phyloP scores from a whole-genome alignment of 2,329 filamentous ascomycete genomes.

The Stenocarpella maydis region DNA sequence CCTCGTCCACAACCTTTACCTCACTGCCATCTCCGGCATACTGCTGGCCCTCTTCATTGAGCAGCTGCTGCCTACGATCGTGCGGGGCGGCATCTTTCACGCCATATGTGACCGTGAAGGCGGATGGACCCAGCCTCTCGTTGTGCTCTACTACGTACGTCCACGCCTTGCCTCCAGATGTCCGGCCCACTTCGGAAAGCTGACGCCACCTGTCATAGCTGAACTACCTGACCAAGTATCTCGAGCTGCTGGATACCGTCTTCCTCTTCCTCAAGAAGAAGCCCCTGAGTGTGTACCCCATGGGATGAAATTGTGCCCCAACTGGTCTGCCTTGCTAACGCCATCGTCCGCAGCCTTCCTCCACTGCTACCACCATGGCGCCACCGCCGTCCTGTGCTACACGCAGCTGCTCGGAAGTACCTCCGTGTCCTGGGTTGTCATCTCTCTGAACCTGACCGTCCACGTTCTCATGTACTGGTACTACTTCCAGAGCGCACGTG shows the following conservation, averaged over 20 bases:
- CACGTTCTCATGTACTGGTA: slow-evolving; percentile 99
- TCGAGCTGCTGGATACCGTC: slow-evolving; percentile 93
- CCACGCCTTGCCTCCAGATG: neutral
- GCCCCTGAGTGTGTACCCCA: slow-evolving; percentile 73
- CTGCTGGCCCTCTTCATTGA: slow-evolving; percentile 89
- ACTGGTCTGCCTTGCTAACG: slow-evolving; percentile 42
- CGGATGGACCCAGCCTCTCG: slow-evolving; percentile 92
- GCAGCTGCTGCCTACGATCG: slow-evolving; percentile 86
- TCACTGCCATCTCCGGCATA: slow-evolving; percentile 83
- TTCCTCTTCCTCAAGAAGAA: slow-evolving; percentile 99
- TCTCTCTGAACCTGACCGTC: slow-evolving; percentile 89
- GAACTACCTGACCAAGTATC: slow-evolving; percentile 98
- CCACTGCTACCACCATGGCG: slow-evolving; percentile 98
- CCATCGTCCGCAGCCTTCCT: slow-evolving; percentile 73
- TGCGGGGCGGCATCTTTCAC: slow-evolving; percentile 83
- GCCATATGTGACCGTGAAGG: slow-evolving; percentile 83
- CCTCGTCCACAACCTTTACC: slow-evolving; percentile 95
- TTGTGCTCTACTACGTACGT: slow-evolving; percentile 96
- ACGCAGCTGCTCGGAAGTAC: slow-evolving; percentile 94
- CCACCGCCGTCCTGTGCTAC: slow-evolving; percentile 96
- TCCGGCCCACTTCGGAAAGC: slow-evolving; percentile 36
- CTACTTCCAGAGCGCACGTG: slow-evolving; percentile 98
- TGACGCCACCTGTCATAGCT: slow-evolving; percentile 65
- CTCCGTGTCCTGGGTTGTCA: slow-evolving; percentile 93
- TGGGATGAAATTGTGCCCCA: neutral